Conservation (phyloP, 495 filamentous ascomycete genomes). For the Rusavskia elegans region DNA sequence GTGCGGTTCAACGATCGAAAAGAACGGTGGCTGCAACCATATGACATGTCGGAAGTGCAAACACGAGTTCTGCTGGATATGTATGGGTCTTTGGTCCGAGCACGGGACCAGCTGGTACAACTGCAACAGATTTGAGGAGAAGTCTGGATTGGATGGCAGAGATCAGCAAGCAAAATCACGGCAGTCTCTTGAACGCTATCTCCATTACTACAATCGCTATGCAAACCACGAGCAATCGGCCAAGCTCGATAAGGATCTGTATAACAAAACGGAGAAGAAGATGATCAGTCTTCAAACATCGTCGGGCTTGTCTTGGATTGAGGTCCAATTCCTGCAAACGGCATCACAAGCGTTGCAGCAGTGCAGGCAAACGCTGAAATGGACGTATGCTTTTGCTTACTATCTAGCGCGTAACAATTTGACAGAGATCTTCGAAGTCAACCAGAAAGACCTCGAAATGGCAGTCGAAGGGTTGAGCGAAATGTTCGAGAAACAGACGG, state of each 20-base stretch:
- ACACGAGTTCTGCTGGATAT: constrained; percentile 99
- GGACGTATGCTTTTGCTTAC: constrained; percentile 97
- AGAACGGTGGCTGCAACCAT: constrained; percentile 98
- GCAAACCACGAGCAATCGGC: constrained; percentile 98
- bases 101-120: constrained; percentile 99
- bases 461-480: constrained; percentile 88
- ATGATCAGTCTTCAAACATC: constrained; percentile 89
- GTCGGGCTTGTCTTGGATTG: constrained; percentile 96
- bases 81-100: constrained; percentile 97
- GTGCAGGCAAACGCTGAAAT: constrained; percentile 92
- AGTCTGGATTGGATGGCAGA: constrained; percentile 75
- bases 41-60: constrained; percentile 99
- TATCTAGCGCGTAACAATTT: constrained; percentile 90
- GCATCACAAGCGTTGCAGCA: constrained; percentile 90
- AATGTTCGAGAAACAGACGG: constrained; percentile 92
- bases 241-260: constrained; percentile 91
- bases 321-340: constrained; percentile 88
- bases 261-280: constrained; percentile 93
- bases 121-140: constrained; percentile 94
- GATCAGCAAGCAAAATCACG: constrained; percentile 82
- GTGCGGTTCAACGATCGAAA: constrained; percentile 93
- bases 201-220: constrained; percentile 98
- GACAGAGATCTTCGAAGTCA: constrained; percentile 96
- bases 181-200: constrained; percentile 77
- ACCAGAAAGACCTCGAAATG: constrained; percentile 95